These are phyloP conservation scores for Fusarium sp. DNA, from an alignment of 2,329 filamentous ascomycete genomes.

Conservation along the genomic window DNA sequence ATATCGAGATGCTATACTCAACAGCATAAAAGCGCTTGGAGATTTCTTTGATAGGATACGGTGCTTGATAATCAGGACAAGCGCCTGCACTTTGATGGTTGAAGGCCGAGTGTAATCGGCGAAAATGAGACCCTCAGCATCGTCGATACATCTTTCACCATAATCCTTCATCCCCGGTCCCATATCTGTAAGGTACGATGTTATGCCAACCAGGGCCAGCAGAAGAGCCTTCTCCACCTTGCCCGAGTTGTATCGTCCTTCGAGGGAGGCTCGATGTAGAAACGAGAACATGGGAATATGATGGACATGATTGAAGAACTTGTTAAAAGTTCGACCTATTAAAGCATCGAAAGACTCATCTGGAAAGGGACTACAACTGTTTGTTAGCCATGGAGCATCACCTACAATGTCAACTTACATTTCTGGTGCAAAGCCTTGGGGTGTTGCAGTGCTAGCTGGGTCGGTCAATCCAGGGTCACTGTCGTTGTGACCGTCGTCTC, in stretches of 20 bases:
- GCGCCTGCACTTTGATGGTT: constrained; percentile 65
- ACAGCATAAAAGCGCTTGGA: constrained; percentile 59
- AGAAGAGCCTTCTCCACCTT: constrained; percentile 67
- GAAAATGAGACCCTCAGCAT: constrained; percentile 65
- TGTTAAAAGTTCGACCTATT: constrained; percentile 65
- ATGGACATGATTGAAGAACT: constrained; percentile 69
- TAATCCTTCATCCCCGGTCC: constrained; percentile 64
- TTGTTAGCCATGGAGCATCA: constrained; percentile 33
- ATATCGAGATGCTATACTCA: constrained; percentile 57
- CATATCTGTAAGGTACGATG: constrained; percentile 66
- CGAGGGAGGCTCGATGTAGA: constrained; percentile 68
- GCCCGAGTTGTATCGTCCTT: constrained; percentile 69
- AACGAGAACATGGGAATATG: constrained; percentile 71
- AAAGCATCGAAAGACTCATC: constrained; percentile 62
- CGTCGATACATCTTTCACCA: constrained; percentile 65
- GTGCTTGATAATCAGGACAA: constrained; percentile 60
- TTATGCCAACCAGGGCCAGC: constrained; percentile 67
- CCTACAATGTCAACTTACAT: constrained; percentile 45
- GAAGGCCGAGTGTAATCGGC: constrained; percentile 66
- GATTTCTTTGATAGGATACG: constrained; percentile 58
- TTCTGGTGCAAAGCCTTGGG: constrained; percentile 51
- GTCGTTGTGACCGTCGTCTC: constrained; percentile 51
- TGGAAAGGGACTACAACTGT: constrained; percentile 46
- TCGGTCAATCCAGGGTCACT: constrained; percentile 53
- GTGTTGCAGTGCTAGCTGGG: constrained; percentile 49